Conservation (phyloP, 2,329 filamentous ascomycete species). For the Zasmidium cellare region DNA sequence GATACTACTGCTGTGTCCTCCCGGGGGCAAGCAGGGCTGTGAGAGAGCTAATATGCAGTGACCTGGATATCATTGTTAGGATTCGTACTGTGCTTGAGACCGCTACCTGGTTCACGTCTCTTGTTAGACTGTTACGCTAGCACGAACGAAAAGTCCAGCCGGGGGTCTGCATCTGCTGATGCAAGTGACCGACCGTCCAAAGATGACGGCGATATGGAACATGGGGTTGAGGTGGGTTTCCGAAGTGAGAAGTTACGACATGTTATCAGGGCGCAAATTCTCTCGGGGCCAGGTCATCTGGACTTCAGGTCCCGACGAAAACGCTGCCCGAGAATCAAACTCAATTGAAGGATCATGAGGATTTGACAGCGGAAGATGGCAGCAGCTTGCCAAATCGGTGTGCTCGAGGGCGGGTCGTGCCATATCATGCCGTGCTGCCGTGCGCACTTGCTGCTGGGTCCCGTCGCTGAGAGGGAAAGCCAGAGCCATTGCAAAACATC, state of each 20-base stretch:
- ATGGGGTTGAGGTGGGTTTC: background rate
- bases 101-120: constrained; percentile 15
- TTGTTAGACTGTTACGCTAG: constrained; percentile 15
- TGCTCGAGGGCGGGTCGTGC: background rate
- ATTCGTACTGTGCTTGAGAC: constrained; percentile 7
- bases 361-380: constrained; percentile 7
- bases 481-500: constrained; percentile 2
- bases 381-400: background rate
- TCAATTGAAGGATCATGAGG: background rate
- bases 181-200: background rate
- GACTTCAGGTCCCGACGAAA: background rate
- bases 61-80: constrained; percentile 9
- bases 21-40: constrained; percentile 9
- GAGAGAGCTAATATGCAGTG: constrained; percentile 11
- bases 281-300: background rate
- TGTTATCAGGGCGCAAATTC: background rate
- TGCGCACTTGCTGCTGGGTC: background rate
- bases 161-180: background rate
- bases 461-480: constrained; percentile 1
- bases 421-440: constrained; percentile 1
- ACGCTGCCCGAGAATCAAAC: background rate
- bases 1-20: constrained; percentile 20
- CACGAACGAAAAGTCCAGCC: constrained; percentile 3
- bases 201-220: background rate
- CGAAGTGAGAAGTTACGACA: background rate